Evolutionary conservation across 768 basidiomycete genomes (phyloP).

Genomic region (Rhodotorula toruloides): DNA sequence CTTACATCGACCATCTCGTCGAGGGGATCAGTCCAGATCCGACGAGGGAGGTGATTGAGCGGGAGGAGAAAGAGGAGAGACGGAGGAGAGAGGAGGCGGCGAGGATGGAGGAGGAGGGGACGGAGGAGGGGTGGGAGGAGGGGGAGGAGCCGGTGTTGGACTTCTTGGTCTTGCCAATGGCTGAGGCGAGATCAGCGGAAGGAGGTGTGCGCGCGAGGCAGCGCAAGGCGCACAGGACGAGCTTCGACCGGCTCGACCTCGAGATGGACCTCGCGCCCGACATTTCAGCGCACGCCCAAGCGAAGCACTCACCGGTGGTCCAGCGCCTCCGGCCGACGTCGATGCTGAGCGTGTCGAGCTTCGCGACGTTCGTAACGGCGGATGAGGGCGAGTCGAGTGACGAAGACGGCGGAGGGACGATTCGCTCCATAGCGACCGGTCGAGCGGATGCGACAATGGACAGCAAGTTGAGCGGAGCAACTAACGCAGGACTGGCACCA

Average conservation of each 20-base stretch:
- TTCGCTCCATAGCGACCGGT: background rate
- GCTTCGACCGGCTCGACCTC: conserved; percentile 3
- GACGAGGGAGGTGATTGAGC: background rate
- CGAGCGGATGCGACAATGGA: background rate
- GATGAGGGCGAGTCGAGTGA: conserved; percentile 6
- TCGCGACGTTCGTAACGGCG: conserved; percentile 6
- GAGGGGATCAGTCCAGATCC: background rate
- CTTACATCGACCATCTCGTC: conserved; percentile 13
- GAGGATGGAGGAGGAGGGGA: background rate
- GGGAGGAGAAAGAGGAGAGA: background rate
- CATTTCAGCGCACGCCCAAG: no score
- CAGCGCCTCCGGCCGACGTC: background rate
- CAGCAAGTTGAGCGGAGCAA: background rate
- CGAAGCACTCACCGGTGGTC: background rate
- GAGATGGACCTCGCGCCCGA: background rate
- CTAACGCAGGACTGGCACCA: background rate
- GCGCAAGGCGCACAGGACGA: no score
- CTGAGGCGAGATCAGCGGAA: background rate
- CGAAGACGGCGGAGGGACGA: background rate
- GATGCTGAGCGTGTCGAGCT: conserved; percentile 1
- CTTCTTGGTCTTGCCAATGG: no score
- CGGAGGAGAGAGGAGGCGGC: no score
- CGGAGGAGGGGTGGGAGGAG: no score
- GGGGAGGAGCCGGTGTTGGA: no score
- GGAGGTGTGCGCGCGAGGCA: background rate